Evolutionary conservation across 192 early-diverging fungal genomes (phyloP), one percentile per base, ranked within the genome.

Genomic region (Ramicandelaber brevisporus): DNA sequence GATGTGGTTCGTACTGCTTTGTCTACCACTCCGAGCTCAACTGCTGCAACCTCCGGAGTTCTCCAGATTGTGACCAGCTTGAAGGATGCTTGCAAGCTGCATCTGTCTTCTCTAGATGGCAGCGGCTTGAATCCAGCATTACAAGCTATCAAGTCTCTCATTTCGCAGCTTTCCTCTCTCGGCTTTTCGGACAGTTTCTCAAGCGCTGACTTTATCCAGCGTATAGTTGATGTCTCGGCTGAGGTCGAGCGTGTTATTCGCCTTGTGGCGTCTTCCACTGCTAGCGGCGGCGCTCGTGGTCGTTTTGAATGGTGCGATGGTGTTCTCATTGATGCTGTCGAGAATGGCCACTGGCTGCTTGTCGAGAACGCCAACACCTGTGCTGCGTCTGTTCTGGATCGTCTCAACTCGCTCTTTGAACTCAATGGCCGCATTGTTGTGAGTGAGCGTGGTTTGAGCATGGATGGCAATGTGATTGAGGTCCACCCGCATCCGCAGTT

Each of bases 301-400:
- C 59, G 64, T 10, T 98, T 98, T 41, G 92, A 98, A 43, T 98
- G 92, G 92, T 74, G 90, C 27, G 92, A 98, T 49, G 85, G 87
- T 21, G 65, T 77, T 3, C 57, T 98, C 3, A 74, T 98, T 16
- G 64, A 78, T 17, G 86, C 92, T 3, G 32, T 98, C 8, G 69
- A 83, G 33, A 55, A 78, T 27, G 92, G 88, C 1, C 59, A 81
- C 34, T 98, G 92, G 92, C 53, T 95, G 14, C 44, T 93, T 17
- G 65, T 98, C 20, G 92, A 98, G 44, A 87, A 89, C 37, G 87
- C 84, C 19, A 98, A 98, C 36, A 47, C 92, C 26, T 95, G 92
- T 39, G 82, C 76, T 36, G 70, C 92, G 2, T 76, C 81, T 10
- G 83, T 98, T 18, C 59, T 98, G 26, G 92, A 98, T 53, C 73